Percentiles rank a stretch among this genome's conserved stretches.
Conservation (phyloP, 148 eudicot species). For the Persicaria maculosa region DNA sequence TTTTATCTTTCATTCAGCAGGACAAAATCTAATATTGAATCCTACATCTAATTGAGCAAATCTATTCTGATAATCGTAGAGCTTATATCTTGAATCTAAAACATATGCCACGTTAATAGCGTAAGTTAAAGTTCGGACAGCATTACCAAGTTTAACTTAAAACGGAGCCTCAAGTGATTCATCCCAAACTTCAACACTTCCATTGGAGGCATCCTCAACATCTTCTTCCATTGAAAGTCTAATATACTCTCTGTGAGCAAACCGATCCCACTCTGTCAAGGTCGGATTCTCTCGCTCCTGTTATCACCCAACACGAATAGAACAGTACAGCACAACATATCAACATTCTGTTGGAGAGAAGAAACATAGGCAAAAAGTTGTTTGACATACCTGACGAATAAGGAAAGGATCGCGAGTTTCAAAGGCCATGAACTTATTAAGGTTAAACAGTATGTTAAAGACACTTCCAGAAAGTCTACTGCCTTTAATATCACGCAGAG, state of each 20-base stretch:
- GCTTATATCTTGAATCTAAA: not conserved
- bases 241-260: conserved; percentile 94
- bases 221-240: conserved; percentile 99
- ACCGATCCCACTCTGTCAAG: conserved; percentile 98
- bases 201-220: conserved; percentile 96
- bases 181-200: conserved; percentile 99
- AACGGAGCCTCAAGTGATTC: conserved; percentile 98
- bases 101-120: conserved; percentile 22
- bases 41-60: conserved; percentile 36
- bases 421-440: conserved; percentile 94
- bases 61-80: conserved; percentile 56
- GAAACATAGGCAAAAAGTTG: not conserved
- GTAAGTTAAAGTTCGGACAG: not conserved
- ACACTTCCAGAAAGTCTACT: conserved; percentile 78
- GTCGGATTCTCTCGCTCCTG: conserved; percentile 98
- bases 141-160: conserved; percentile 32
- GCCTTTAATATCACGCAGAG: conserved; percentile 71
- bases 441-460: conserved; percentile 86
- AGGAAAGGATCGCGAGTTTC: conserved; percentile 99
- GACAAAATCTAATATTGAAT: not conserved
- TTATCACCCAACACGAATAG: not conserved
- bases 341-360: not conserved
- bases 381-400: conserved; percentile 75
- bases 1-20: not conserved
- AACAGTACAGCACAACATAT: not conserved